Evolutionary conservation across 352 stramenopile species (phyloP).

Genomic region (Phytophthora nicotianae): DNA sequence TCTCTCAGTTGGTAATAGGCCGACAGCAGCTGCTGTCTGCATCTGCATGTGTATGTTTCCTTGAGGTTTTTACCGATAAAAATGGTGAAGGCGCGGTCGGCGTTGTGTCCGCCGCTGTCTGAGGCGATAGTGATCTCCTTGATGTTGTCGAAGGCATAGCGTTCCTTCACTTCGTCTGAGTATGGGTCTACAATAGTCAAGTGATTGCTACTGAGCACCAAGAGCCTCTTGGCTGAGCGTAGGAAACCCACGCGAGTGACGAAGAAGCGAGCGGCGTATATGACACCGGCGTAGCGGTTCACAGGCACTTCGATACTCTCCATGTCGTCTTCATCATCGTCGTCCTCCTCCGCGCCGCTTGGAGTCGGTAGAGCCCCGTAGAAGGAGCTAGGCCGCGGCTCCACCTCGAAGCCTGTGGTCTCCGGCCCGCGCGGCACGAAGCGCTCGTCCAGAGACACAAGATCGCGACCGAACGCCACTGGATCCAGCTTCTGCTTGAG

Average conservation of each 20-base stretch:
- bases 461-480: slow-evolving; percentile 53
- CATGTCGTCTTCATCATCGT: slow-evolving; percentile 50
- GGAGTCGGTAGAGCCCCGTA: slow-evolving; percentile 30
- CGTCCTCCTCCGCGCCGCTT: slow-evolving; percentile 41
- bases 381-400: slow-evolving; percentile 39
- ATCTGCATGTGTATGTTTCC: slow-evolving; percentile 87
- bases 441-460: slow-evolving; percentile 60
- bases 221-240: slow-evolving; percentile 73
- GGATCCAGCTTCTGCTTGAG: slow-evolving; percentile 68
- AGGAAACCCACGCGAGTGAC: slow-evolving; percentile 85
- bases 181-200: slow-evolving; percentile 87
- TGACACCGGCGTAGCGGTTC: slow-evolving; percentile 83
- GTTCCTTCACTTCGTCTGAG: slow-evolving; percentile 86
- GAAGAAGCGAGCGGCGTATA: slow-evolving; percentile 88
- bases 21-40: slow-evolving; percentile 83
- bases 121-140: slow-evolving; percentile 86
- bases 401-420: slow-evolving; percentile 63
- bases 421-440: slow-evolving; percentile 75
- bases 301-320: slow-evolving; percentile 51
- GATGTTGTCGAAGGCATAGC: slow-evolving; percentile 88
- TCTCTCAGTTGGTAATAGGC: slow-evolving; percentile 87
- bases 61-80: slow-evolving; percentile 88
- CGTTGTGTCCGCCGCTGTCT: slow-evolving; percentile 68
- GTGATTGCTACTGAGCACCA: slow-evolving; percentile 83
- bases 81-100: slow-evolving; percentile 80